These are phyloP conservation scores for Paspalum notatum DNA, from an alignment of 176 grass and related monocot genomes.

Conservation along the genomic window DNA sequence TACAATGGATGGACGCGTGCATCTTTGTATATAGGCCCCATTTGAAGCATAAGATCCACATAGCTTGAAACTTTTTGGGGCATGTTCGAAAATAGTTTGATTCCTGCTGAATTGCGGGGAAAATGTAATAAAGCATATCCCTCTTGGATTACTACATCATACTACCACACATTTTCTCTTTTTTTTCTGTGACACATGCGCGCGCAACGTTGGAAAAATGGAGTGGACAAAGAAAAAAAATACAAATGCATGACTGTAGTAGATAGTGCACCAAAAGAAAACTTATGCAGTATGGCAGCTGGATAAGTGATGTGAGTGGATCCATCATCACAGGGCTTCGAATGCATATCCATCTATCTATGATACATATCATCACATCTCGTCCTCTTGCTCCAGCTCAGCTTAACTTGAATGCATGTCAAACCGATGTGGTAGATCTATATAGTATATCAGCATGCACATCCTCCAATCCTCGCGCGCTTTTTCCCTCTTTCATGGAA, in stretches of 20 bases:
- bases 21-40: background rate
- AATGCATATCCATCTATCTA: slow-evolving; percentile 12
- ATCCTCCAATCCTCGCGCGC: background rate
- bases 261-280: background rate
- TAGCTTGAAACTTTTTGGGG: background rate
- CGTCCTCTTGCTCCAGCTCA: slow-evolving; percentile 12
- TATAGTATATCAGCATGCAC: background rate
- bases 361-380: background rate
- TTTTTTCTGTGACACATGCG: background rate
- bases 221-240: too few species aligned
- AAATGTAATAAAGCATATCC: background rate
- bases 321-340: background rate
- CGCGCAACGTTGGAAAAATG: too few species aligned
- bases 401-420: slow-evolving; percentile 20
- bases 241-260: too few species aligned
- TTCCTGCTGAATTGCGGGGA: background rate
- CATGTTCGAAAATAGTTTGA: background rate
- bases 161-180: background rate
- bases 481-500: background rate
- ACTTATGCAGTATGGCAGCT: background rate
- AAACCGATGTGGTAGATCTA: slow-evolving; percentile 21
- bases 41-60: background rate
- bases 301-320: background rate
- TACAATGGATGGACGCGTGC: background rate
- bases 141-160: background rate